These are phyloP conservation scores for Kuraishia piskuri DNA, from an alignment of 805 yeast genomes.

Conservation along the genomic window DNA sequence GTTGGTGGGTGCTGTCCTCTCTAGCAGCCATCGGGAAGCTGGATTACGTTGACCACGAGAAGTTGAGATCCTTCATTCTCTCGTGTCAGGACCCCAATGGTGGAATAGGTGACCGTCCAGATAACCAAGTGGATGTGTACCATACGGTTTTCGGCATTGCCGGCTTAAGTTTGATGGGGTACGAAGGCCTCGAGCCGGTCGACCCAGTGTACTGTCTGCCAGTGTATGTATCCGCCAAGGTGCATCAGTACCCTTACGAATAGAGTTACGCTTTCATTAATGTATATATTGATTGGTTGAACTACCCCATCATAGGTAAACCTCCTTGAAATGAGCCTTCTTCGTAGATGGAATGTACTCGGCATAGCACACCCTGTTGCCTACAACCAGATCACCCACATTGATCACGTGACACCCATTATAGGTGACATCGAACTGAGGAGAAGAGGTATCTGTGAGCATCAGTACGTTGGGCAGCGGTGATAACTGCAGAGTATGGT, in stretches of 20 bases:
- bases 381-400: constrained; percentile 45
- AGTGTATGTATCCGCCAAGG: constrained; percentile 25
- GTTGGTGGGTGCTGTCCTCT: constrained; percentile 93
- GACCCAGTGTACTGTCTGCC: constrained; percentile 92
- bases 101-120: constrained; percentile 90
- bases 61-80: constrained; percentile 60
- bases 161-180: constrained; percentile 73
- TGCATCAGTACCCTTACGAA: constrained; percentile 19
- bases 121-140: constrained; percentile 84
- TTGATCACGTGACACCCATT: constrained; percentile 78
- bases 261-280: no score
- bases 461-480: constrained; percentile 70
- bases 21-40: constrained; percentile 56
- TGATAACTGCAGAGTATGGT: constrained; percentile 56
- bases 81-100: constrained; percentile 75
- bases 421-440: constrained; percentile 66
- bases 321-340: constrained; percentile 37
- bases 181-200: constrained; percentile 46
- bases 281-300: not conserved
- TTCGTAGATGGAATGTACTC: constrained; percentile 63
- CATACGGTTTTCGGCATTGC: constrained; percentile 90
- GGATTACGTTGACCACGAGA: constrained; percentile 69
- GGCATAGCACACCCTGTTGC: constrained; percentile 51
- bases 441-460: constrained; percentile 64
- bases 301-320: constrained; percentile 20